Base-by-base conservation (phyloP, 2,329 filamentous ascomycete genomes). In the Hypoxylon sp. region DNA sequence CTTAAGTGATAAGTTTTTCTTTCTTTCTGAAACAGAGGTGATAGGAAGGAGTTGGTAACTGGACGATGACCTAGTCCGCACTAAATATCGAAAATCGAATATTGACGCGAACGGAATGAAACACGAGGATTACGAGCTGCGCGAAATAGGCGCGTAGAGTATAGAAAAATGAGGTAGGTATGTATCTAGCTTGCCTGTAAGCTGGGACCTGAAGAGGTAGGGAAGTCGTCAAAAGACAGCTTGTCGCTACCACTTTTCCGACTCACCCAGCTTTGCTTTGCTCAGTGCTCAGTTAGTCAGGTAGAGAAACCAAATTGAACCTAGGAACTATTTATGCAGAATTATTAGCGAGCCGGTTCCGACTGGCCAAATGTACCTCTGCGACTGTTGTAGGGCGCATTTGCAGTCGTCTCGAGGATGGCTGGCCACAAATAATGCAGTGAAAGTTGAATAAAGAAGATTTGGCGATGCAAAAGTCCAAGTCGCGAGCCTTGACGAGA, bases 401-500 rank as follows among this genome's bases (percentile, higher is more conserved):
- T 57, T 25, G 45, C 32, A 14, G 32, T 41, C 23, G 49, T 53
- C 17, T 25, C 6, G 41, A 34, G 32, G 13, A 41, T 59, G 19
- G 57, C 23, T 30, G 56, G 52, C n/a, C 32, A 59, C 38, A 50
- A 58, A 56, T 14, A 51, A 51, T 4, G 36, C 21, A 30, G 13
- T 51, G 19, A 34, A 46, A 23, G 49, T 50, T 41, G 59, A 63
- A 65, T 36, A 41, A 64, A 59, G 56, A 63, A 56, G 53, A n/a
- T 59, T 65, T 41, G 23, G 53, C 57, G 41, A 56, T 28, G 61
- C 55, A 61, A 66, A 70, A 58, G 59, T 63, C 57, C 60, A 68
- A 62, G 61, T 70, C 67, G 67, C 64, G 65, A 68, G 52, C 32
- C 64, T 63, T 57, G 64, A 59, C 50, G 7, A 60, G 49, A 66